Evolutionary conservation across 495 filamentous ascomycete genomes (phyloP).

Genomic region (Tuber aestivum): DNA sequence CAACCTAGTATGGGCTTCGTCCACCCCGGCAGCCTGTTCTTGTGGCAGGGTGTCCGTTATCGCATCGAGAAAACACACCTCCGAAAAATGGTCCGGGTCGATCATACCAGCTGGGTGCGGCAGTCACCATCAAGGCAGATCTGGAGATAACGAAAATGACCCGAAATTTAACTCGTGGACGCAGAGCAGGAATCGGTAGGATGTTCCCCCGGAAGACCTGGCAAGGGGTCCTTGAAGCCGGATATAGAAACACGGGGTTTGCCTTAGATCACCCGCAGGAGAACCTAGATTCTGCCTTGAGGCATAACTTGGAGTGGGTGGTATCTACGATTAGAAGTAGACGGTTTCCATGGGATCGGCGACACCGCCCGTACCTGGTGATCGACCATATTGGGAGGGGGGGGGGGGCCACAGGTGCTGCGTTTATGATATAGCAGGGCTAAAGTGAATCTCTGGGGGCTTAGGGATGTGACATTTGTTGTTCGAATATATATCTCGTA

Average conservation of each 20-base stretch:
- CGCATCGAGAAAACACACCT: not conserved
- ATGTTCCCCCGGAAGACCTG: not conserved
- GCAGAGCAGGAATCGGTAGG: not conserved
- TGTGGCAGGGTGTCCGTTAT: not conserved
- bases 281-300: not conserved
- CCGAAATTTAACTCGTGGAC: not conserved
- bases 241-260: not conserved
- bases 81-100: not conserved
- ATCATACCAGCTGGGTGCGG: not conserved
- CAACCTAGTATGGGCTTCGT: no score
- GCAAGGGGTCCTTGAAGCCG: not conserved
- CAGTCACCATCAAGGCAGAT: not conserved
- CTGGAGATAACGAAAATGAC: not conserved
- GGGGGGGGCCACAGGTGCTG: not conserved
- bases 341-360: no score
- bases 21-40: no score
- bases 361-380: not conserved
- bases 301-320: not conserved
- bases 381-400: not conserved
- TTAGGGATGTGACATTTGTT: not conserved
- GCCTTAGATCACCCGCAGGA: not conserved
- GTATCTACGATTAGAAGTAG: not conserved
- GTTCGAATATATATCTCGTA: not conserved
- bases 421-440: not conserved
- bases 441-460: not conserved